Evolutionary conservation across 2,329 filamentous ascomycete genomes (phyloP), one percentile per base, ranked within the genome.

Genomic region (Hymenoscyphus fructigenus): DNA sequence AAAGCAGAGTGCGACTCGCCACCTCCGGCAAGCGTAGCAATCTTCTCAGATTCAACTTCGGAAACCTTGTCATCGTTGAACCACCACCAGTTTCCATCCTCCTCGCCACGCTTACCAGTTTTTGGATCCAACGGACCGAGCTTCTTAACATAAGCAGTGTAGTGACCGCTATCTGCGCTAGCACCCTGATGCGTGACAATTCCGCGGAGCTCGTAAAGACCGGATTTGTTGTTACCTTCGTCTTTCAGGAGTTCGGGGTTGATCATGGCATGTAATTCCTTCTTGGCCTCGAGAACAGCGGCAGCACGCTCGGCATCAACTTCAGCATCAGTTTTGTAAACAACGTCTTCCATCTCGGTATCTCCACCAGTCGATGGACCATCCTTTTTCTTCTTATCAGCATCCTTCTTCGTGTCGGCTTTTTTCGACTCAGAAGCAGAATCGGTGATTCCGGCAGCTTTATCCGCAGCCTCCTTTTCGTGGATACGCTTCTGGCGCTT

Each of bases 71-170:
- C 94, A 74, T 99, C 95, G 78, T 99, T 98, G 84, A 99, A 99
- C 94, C 95, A 99, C 94, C 95, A 99, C 95, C 95, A 99, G 74
- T 93, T 97, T 71, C 91, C 93, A 75, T 96, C 92, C 75, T 96
- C 92, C 74, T 91, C 88, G 62, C 86, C 87, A 73, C 87, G 83
- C 81, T 92, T 91, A 70, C 91, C 92, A 23, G 89, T 91, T 74
- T 88, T 87, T 17, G 89, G 83, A 71, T 96, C 91, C 65, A 92
- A 80, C 10, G 82, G 80, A 0, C 86, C 89, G 67, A 89, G 84
- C 84, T 99, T 97, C 85, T 98, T 99, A 71, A 99, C 91, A 76
- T 97, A 99, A 0, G 93, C 90, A 4, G 96, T 99, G 82, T 99
- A 99, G 79, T 99, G 95, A 7, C 95, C 95, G 73, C 94, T 97